These are phyloP conservation scores for Talaromyces wortmannii DNA, from an alignment of 495 filamentous ascomycete genomes.

Conservation along the genomic window DNA sequence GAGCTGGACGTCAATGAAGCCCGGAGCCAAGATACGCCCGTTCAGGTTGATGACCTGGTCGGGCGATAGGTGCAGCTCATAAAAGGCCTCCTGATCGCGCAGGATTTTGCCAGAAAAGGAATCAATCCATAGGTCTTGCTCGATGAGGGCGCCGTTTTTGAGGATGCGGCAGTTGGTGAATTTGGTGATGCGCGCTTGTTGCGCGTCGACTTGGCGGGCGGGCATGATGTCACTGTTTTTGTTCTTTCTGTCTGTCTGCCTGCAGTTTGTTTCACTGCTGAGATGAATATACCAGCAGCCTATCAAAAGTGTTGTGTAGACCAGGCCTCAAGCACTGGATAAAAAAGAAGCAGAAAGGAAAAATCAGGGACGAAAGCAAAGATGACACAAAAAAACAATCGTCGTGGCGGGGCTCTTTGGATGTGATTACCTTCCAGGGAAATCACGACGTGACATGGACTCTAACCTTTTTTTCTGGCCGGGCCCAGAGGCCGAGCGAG, in stretches of 20 bases:
- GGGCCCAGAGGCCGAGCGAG: not conserved
- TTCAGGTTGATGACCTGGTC: constrained; percentile 59
- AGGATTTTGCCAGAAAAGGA: constrained; percentile 71
- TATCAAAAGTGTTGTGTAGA: not conserved
- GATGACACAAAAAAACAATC: not conserved
- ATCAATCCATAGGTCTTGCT: constrained; percentile 75
- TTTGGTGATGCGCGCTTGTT: constrained; percentile 55
- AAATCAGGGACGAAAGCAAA: not conserved
- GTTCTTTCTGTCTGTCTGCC: not conserved
- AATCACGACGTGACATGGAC: not conserved
- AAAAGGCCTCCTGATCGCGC: constrained; percentile 66
- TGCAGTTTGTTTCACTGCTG: too few relatives aligned
- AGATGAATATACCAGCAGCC: not conserved
- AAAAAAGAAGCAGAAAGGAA: not conserved
- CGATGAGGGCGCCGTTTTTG: constrained; percentile 52
- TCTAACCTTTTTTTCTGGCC: not conserved
- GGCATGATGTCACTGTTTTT: constrained; percentile 6
- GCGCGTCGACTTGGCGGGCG: not conserved
- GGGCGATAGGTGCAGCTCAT: constrained; percentile 51
- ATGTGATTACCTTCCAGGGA: not conserved
- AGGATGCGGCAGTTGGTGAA: constrained; percentile 76
- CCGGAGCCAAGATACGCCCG: constrained; percentile 73
- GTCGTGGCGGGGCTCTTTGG: not conserved
- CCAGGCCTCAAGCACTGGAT: not conserved
- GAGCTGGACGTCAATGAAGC: constrained; percentile 79